phyloP scores from a whole-genome alignment of 352 stramenopile genomes.

The Globisporangium solare region DNA sequence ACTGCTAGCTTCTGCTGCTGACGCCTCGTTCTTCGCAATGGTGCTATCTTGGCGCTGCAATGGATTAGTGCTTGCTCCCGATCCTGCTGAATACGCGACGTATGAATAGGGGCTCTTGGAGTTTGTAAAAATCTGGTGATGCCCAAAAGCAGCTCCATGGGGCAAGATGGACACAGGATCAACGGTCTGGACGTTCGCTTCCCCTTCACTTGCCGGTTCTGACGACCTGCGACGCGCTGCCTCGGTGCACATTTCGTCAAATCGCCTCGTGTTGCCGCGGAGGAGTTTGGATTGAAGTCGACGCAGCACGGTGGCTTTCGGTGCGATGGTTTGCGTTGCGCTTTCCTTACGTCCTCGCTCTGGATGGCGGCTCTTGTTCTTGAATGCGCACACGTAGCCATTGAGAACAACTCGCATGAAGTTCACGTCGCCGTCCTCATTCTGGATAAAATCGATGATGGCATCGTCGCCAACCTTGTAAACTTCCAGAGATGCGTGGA shows the following conservation, averaged over 20 bases:
- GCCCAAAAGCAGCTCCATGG: constrained; percentile 30
- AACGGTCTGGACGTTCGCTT: constrained; percentile 9
- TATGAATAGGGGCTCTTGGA: constrained; percentile 38
- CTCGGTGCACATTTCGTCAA: not conserved
- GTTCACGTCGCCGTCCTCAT: constrained; percentile 23
- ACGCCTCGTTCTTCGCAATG: not conserved
- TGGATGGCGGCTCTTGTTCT: constrained; percentile 12
- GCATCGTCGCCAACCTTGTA: constrained; percentile 19
- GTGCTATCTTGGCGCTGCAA: not conserved
- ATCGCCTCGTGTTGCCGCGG: constrained; percentile 8
- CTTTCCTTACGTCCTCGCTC: not conserved
- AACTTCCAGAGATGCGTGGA: constrained; percentile 28
- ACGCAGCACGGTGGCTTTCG: constrained; percentile 17
- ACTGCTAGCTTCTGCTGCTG: not conserved
- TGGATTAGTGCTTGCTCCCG: not conserved
- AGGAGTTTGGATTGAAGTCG: constrained; percentile 32
- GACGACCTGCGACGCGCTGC: not conserved
- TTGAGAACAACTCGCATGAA: constrained; percentile 37
- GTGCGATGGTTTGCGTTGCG: not conserved
- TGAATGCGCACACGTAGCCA: constrained; percentile 40
- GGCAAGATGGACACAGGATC: constrained; percentile 36
- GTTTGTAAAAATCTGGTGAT: constrained; percentile 33
- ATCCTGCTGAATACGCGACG: constrained; percentile 20
- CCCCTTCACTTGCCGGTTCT: not conserved
- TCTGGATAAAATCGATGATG: constrained; percentile 29